A percentile compares a stretch with the other conserved stretches of the same genome.
Evolutionary conservation across 1,284 basidiomycete genomes (phyloP).

Genomic region (Hymenochaete sp.): DNA sequence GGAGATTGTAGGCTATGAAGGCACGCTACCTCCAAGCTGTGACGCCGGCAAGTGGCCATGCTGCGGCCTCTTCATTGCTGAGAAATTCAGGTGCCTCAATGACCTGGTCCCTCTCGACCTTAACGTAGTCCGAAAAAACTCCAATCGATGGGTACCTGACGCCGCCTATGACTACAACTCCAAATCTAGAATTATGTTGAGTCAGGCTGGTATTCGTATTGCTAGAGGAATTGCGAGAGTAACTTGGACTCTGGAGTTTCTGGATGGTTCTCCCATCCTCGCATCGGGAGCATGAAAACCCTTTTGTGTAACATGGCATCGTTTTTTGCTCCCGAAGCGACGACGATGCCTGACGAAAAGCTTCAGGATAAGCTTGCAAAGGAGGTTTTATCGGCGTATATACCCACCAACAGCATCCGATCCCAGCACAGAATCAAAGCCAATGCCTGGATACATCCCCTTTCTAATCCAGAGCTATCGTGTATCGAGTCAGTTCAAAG

Average conservation of each 20-base stretch:
- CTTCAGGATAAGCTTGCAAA: neutral
- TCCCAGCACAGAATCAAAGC: slow-evolving; percentile 53
- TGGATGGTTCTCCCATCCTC: slow-evolving; percentile 65
- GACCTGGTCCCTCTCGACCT: slow-evolving; percentile 63
- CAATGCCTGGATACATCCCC: slow-evolving; percentile 62
- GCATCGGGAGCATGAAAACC: slow-evolving; percentile 68
- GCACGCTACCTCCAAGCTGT: slow-evolving; percentile 72
- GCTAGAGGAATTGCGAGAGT: slow-evolving; percentile 18
- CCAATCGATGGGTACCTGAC: slow-evolving; percentile 45
- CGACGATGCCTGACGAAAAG: slow-evolving; percentile 42
- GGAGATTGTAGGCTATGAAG: neutral
- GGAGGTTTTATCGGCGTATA: neutral
- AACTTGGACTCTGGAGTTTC: slow-evolving; percentile 45
- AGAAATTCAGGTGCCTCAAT: slow-evolving; percentile 63
- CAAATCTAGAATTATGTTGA: neutral
- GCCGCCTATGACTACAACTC: slow-evolving; percentile 47
- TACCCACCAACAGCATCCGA: slow-evolving; percentile 64
- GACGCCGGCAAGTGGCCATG: slow-evolving; percentile 69
- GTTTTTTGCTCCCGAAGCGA: slow-evolving; percentile 42
- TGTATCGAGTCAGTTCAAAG: slow-evolving; percentile 6
- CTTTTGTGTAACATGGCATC: slow-evolving; percentile 55
- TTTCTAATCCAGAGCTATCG: slow-evolving; percentile 65
- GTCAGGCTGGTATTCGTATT: neutral
- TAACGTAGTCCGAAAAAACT: slow-evolving; percentile 71
- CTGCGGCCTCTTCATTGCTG: slow-evolving; percentile 59